These are phyloP conservation scores for Corniculantispora saksenae DNA, from an alignment of 2,329 filamentous ascomycete species.

Conservation along the genomic window DNA sequence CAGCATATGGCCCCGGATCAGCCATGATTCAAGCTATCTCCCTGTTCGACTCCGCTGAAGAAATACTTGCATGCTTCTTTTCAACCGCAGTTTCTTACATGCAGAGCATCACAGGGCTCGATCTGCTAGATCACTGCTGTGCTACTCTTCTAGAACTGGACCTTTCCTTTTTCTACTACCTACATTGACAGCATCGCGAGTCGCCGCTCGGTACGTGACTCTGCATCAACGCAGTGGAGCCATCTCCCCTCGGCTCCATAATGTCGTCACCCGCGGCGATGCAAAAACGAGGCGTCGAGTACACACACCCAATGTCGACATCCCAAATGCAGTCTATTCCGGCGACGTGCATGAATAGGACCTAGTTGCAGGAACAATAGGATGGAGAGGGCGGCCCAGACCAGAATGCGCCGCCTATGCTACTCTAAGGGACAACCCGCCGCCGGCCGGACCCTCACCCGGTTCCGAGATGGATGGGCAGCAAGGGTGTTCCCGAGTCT, in stretches of 20 bases:
- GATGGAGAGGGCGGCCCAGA: not conserved
- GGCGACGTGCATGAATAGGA: slow-evolving; percentile 8
- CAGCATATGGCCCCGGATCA: not conserved
- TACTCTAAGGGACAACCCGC: not conserved
- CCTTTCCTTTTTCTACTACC: too few relatives aligned
- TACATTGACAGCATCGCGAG: not conserved
- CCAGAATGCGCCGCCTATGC: not conserved
- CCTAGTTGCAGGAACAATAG: not conserved
- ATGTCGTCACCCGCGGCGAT: not conserved
- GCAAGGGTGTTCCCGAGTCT: not conserved
- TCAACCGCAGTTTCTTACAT: not conserved
- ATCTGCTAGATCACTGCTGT: not conserved
- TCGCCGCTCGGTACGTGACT: not conserved
- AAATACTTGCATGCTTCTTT: not conserved
- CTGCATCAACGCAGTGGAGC: not conserved
- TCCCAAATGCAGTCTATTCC: not conserved
- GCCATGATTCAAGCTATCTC: not conserved
- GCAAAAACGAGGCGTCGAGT: not conserved
- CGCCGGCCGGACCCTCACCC: not conserved
- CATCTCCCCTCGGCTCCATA: not conserved
- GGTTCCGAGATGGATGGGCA: not conserved
- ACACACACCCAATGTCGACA: not conserved
- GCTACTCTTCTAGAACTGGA: not conserved
- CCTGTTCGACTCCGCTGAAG: not conserved
- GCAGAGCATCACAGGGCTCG: not conserved